Base-by-base conservation (phyloP, 768 basidiomycete species). In the Mycena rosella region DNA sequence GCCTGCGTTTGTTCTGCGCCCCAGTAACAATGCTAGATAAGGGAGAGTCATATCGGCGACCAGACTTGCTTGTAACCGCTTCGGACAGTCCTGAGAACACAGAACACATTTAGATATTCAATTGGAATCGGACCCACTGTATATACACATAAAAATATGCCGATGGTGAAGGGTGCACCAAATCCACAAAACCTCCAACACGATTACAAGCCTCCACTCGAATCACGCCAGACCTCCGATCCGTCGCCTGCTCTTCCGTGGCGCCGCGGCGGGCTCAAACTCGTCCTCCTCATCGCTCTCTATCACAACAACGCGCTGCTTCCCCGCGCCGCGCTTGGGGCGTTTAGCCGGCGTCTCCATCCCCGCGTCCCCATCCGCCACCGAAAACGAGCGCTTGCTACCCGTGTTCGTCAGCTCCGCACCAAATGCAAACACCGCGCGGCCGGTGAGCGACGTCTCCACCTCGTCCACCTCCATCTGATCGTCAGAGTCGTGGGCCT, bases 341-440 rank as follows among this genome's bases (percentile, higher is more conserved):
- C 42, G 80, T 79, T 67, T 74, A 70, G 42, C 60, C 67, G 51
- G 72, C 34, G 47, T 74, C 72, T 20, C 72, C 72, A 57, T 73
- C 74, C 38, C 66, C 27, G 74, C 78, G 30, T 74, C 79, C 32
- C 62, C 63, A n/a, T 22, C 42, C 42, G 42, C 67, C 26, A 44
- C 77, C 22, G 73, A 76, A 51, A 78, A 70, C 24, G 77, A 69
- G 42, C 84, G 80, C 73, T 85, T 84, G 67, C 74, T 78, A 73
- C 79, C 79, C 42, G 76, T 79, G 58, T 85, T 85, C 15, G 84
- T 85, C 51, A 85, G 73, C 71, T 85, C 85, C 61, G 75, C 63
- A 8, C 84, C 85, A 69, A 85, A 85, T 42, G 26, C 60, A 54
- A 61, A 61, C 26, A 49, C 60, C 27, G 30, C 51, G 26, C 65